phyloP scores from a whole-genome alignment of 2,329 filamentous ascomycete genomes.

The Trichoderma lentiforme region DNA sequence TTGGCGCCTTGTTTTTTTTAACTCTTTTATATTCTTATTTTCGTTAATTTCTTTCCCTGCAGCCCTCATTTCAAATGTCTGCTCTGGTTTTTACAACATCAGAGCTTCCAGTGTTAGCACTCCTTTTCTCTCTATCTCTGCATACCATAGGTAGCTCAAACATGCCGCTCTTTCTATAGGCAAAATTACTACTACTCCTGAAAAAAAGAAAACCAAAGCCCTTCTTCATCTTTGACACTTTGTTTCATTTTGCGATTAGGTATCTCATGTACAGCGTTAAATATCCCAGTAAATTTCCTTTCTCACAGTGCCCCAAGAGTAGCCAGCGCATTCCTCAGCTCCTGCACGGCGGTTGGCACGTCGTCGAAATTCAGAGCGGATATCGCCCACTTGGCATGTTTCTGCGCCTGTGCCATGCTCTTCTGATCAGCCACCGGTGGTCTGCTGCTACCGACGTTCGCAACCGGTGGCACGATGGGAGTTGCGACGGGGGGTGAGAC shows the following conservation, averaged over 20 bases:
- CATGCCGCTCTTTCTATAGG: slow-evolving; percentile 8
- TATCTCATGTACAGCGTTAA: background rate
- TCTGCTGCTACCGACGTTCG: background rate
- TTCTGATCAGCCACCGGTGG: slow-evolving; percentile 28
- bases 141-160: slow-evolving; percentile 2
- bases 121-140: background rate
- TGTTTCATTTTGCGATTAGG: background rate
- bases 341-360: slow-evolving; percentile 81
- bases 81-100: background rate
- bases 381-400: slow-evolving; percentile 95
- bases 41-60: background rate
- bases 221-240: background rate
- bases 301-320: slow-evolving; percentile 57
- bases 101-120: background rate
- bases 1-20: slow-evolving; percentile 1
- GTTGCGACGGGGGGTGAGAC: slow-evolving; percentile 20
- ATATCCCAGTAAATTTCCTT: background rate
- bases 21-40: background rate
- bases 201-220: background rate
- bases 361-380: slow-evolving; percentile 97
- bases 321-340: slow-evolving; percentile 72
- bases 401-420: slow-evolving; percentile 80
- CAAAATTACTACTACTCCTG: background rate
- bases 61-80: background rate
- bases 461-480: slow-evolving; percentile 10